These are phyloP conservation scores for Botrytis hyacinthi DNA, from an alignment of 2,329 filamentous ascomycete genomes.

Conservation along the genomic window DNA sequence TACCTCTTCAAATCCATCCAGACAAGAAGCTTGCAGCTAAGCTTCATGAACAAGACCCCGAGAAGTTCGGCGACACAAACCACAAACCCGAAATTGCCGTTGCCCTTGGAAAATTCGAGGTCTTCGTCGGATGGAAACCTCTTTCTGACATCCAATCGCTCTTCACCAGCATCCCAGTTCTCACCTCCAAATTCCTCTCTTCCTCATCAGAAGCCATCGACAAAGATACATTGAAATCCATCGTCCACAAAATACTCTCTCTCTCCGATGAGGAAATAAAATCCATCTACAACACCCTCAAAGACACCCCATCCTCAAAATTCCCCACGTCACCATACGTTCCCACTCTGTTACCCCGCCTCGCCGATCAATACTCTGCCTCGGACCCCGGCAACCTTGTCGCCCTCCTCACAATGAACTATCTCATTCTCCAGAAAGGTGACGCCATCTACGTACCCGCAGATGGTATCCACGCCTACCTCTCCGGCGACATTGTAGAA, in stretches of 20 bases:
- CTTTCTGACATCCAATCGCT: slow-evolving; percentile 57
- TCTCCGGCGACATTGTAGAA: slow-evolving; percentile 90
- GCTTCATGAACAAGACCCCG: slow-evolving; percentile 62
- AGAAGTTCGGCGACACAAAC: slow-evolving; percentile 65
- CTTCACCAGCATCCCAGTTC: slow-evolving; percentile 42
- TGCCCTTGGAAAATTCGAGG: slow-evolving; percentile 68
- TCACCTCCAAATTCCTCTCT: slow-evolving; percentile 28
- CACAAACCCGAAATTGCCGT: slow-evolving; percentile 81
- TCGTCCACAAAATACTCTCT: slow-evolving; percentile 40
- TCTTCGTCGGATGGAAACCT: slow-evolving; percentile 74
- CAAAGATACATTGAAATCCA: slow-evolving; percentile 56
- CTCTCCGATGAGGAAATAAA: slow-evolving; percentile 47
- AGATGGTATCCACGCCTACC: slow-evolving; percentile 94
- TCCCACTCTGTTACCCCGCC: slow-evolving; percentile 59
- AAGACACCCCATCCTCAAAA: slow-evolving; percentile 46
- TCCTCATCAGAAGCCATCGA: slow-evolving; percentile 45
- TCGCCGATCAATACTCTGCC: slow-evolving; percentile 62
- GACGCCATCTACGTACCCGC: slow-evolving; percentile 93
- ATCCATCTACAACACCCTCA: slow-evolving; percentile 52
- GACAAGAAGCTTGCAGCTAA: slow-evolving; percentile 64
- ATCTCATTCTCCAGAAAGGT: slow-evolving; percentile 61
- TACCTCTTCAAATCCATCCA: slow-evolving; percentile 73
- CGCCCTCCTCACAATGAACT: slow-evolving; percentile 73
- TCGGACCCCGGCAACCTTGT: slow-evolving; percentile 67
- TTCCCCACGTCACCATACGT: slow-evolving; percentile 57